Evolutionary conservation across 129 eudicot species (phyloP), one percentile per base, ranked within the genome.

Genomic region (Flaveria trinervia): DNA sequence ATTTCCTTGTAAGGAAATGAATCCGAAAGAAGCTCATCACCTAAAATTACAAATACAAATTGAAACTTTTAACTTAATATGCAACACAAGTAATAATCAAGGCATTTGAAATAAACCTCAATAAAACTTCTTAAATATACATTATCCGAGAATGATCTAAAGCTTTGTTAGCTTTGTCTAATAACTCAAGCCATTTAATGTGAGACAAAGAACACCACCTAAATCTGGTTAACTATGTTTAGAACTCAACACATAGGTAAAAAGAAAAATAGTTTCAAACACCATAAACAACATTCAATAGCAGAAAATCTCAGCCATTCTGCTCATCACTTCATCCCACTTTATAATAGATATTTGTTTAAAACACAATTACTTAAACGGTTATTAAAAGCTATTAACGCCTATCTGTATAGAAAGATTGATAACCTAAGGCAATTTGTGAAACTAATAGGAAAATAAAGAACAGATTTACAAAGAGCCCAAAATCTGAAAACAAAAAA

Each of bases 21-120:
- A 68, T 88, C 93, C 0, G 93, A 88, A 60, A 88, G 88, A 77
- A 88, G 88, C 85, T 88, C 93, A 17, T 88, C 93, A 65, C 93
- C 93, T 88, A 59, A 30, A 80, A 73, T 65, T 23, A 51, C 10
- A 68, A 1, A 55, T 26, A 39, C 49, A 62, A 0, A 8, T 9
- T 45, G 3, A 45, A 45, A 45, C 50, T 45, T 30, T 55, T 10
- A 18, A 62, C 62, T 57, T 43, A 65, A 52, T 64, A 25, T 5
- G 36, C 25, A 39, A 23, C 7, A 17, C 36, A 14, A 46, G n/a
- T 65, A 49, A 48, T 64, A 64, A 56, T 16, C 60, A 77, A 39
- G 9, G 15, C 25, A 66, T 39, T 39, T 65, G 22, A 33, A 36
- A 36, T 9, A 66, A 41, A 14, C 48, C 28, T 26, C 20, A 23